phyloP scores from a whole-genome alignment of 1,139 yeast species.

The Pichia kudriavzevii region DNA sequence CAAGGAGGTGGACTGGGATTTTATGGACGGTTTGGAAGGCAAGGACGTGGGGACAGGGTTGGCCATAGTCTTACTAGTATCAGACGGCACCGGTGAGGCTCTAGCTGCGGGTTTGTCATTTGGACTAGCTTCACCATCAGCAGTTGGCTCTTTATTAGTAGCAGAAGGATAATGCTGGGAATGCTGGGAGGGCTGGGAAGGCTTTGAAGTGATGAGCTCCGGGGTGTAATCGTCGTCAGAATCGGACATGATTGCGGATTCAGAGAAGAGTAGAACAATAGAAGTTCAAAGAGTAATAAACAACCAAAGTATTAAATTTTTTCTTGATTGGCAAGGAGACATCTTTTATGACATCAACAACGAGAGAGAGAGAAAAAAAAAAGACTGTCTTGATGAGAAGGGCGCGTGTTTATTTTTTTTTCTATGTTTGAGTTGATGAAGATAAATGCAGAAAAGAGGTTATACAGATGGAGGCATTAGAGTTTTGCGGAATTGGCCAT shows the following conservation, averaged over 20 bases:
- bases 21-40: too few relatives aligned
- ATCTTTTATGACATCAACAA: not conserved
- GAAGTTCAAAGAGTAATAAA: not conserved
- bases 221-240: conserved; percentile 20
- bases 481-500: too few relatives aligned
- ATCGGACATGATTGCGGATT: not conserved
- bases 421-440: too few relatives aligned
- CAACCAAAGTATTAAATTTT: not conserved
- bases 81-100: too few relatives aligned
- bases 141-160: conserved; percentile 1
- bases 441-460: too few relatives aligned
- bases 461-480: too few relatives aligned
- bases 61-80: conserved; percentile 1
- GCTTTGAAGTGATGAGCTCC: conserved; percentile 2
- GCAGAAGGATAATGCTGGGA: not conserved
- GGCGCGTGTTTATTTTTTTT: too few relatives aligned
- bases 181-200: not conserved
- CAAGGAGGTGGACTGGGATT: too few relatives aligned
- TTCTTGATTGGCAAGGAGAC: not conserved
- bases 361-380: not conserved
- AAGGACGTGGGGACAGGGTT: too few relatives aligned
- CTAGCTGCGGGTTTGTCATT: too few relatives aligned
- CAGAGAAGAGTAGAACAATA: not conserved
- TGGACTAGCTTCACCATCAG: too few relatives aligned
- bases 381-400: not conserved